Percentiles rank a stretch among this genome's conserved stretches.
Evolutionary conservation across 1,284 basidiomycete species (phyloP).

Genomic region (Leccinum huronense): DNA sequence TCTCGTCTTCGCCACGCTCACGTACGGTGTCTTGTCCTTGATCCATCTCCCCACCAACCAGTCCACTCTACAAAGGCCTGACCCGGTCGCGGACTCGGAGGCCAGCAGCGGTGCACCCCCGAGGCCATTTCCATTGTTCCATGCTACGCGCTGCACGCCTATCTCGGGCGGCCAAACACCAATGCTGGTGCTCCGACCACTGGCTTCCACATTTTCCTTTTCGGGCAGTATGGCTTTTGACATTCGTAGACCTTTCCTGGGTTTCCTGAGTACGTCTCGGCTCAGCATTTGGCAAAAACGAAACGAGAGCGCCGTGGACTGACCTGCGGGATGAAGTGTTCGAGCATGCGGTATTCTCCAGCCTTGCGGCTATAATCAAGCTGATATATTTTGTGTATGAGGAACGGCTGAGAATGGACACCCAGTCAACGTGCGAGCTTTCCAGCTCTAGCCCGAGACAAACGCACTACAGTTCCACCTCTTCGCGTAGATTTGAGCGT

Average conservation of each 20-base stretch:
- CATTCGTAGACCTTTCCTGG: conserved; percentile 49
- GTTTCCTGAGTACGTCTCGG: conserved; percentile 46
- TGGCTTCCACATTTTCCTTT: conserved; percentile 24
- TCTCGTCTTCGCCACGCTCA: conserved; percentile 46
- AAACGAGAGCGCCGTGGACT: conserved; percentile 6
- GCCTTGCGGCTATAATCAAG: conserved; percentile 77
- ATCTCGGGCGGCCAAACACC: conserved; percentile 67
- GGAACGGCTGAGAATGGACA: conserved; percentile 57
- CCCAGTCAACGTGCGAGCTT: conserved; percentile 2
- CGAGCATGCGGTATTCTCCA: conserved; percentile 77
- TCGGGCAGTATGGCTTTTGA: conserved; percentile 15
- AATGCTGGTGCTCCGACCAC: conserved; percentile 36
- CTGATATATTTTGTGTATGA: conserved; percentile 78
- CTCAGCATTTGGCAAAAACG: neutral
- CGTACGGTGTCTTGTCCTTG: conserved; percentile 61
- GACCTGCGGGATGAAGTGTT: conserved; percentile 77
- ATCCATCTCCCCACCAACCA: conserved; percentile 68
- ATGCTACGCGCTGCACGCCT: conserved; percentile 57
- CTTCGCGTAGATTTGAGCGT: conserved; percentile 64
- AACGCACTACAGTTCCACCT: conserved; percentile 63
- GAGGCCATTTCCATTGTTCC: conserved; percentile 77
- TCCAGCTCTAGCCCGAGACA: neutral
- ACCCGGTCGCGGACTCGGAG: conserved; percentile 72
- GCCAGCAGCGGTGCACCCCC: conserved; percentile 67
- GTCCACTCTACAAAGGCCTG: conserved; percentile 85